Conservation (phyloP, 352 stramenopile genomes). For the Peronosclerospora sorghi region DNA sequence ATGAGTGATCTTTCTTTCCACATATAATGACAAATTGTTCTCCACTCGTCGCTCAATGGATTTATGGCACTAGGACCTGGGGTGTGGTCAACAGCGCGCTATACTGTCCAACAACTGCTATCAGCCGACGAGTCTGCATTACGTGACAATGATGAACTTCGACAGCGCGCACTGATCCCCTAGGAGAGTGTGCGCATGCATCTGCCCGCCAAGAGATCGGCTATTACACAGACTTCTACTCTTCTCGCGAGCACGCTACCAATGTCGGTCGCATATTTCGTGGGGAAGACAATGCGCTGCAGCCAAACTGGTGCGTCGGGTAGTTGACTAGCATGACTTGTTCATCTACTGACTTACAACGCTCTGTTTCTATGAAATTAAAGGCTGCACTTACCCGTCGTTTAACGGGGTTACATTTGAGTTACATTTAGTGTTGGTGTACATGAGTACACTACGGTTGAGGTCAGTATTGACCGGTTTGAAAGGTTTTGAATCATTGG, state of each 20-base stretch:
- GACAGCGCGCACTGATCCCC: conserved; percentile 66
- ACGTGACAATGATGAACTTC: conserved; percentile 67
- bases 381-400: conserved; percentile 94
- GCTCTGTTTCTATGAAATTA: not conserved
- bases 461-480: too few species aligned
- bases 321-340: conserved; percentile 1
- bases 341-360: conserved; percentile 42
- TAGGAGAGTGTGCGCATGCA: conserved; percentile 80
- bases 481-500: too few species aligned
- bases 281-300: conserved; percentile 91
- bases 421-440: too few species aligned
- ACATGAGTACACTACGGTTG: too few species aligned
- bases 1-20: not conserved
- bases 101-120: conserved; percentile 83
- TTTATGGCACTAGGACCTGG: conserved; percentile 88
- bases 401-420: too few species aligned
- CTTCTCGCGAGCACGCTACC: conserved; percentile 81
- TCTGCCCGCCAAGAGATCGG: conserved; percentile 90
- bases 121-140: conserved; percentile 59
- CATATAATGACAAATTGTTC: not conserved
- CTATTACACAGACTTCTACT: conserved; percentile 98
- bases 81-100: conserved; percentile 81
- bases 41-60: conserved; percentile 74
- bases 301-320: conserved; percentile 85
- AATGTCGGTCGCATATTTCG: conserved; percentile 90